Conservation (phyloP, 2,329 filamentous ascomycete genomes). For the Decorospora gaudefroyi region DNA sequence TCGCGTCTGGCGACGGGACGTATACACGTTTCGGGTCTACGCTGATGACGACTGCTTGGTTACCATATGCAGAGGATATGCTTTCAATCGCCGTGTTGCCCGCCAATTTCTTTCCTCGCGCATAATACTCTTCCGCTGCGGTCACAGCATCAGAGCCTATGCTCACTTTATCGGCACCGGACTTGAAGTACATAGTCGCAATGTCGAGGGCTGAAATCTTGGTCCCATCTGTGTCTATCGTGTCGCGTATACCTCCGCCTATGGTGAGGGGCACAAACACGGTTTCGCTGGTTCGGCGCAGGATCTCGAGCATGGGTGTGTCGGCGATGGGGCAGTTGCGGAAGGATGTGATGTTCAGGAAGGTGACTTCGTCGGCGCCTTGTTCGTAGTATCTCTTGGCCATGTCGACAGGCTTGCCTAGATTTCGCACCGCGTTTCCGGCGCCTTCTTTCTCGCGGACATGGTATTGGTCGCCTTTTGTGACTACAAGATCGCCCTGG, state of each 20-base stretch:
- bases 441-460: conserved; percentile 81
- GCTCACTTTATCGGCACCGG: conserved; percentile 94
- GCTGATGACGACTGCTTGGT: conserved; percentile 94
- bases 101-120: conserved; percentile 66
- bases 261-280: conserved; percentile 97
- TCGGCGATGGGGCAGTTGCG: conserved; percentile 91
- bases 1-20: conserved; percentile 69
- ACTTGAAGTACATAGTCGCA: conserved; percentile 96
- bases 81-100: conserved; percentile 93
- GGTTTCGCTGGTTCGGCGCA: conserved; percentile 81
- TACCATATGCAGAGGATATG: conserved; percentile 90
- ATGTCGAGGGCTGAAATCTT: conserved; percentile 89
- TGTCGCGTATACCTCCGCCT: conserved; percentile 93
- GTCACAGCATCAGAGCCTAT: conserved; percentile 94
- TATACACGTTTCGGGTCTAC: conserved; percentile 93
- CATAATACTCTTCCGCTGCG: conserved; percentile 89
- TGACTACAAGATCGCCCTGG: conserved; percentile 91
- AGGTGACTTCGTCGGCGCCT: conserved; percentile 94
- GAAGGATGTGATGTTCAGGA: conserved; percentile 98
- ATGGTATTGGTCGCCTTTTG: conserved; percentile 98
- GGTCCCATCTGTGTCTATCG: conserved; percentile 83
- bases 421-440: conserved; percentile 73
- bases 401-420: conserved; percentile 96
- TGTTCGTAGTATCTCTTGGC: conserved; percentile 93
- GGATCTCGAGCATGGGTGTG: conserved; percentile 92